phyloP scores from a whole-genome alignment of 768 basidiomycete genomes.

The Hygrocybe punicea region DNA sequence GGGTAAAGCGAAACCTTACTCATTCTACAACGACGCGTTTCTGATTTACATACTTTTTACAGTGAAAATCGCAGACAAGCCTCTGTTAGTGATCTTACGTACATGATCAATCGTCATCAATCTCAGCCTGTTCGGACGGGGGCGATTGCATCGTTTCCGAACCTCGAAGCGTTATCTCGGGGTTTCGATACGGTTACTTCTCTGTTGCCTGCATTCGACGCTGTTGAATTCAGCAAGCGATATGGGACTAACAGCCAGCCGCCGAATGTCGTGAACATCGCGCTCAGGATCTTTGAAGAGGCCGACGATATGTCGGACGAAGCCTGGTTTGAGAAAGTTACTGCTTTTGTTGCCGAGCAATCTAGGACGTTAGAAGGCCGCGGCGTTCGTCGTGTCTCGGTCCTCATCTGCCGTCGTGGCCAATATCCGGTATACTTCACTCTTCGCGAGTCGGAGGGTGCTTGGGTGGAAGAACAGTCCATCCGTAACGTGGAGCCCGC shows the following conservation, averaged over 20 bases:
- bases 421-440: slow-evolving; percentile 96
- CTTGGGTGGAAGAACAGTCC: slow-evolving; percentile 91
- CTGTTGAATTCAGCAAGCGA: slow-evolving; percentile 66
- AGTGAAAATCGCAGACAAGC: slow-evolving; percentile 74
- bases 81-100: slow-evolving; percentile 94
- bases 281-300: slow-evolving; percentile 82
- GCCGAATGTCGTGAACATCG: slow-evolving; percentile 93
- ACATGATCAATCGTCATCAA: slow-evolving; percentile 82
- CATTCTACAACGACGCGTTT: not conserved
- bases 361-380: slow-evolving; percentile 59
- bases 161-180: slow-evolving; percentile 58
- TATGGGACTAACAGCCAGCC: slow-evolving; percentile 70
- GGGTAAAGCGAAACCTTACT: slow-evolving; percentile 35
- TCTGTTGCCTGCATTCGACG: slow-evolving; percentile 71
- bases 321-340: slow-evolving; percentile 71
- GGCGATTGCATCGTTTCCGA: slow-evolving; percentile 87
- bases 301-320: slow-evolving; percentile 74
- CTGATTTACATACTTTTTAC: slow-evolving; percentile 13
- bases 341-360: slow-evolving; percentile 67
- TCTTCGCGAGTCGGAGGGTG: slow-evolving; percentile 64
- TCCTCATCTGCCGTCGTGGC: slow-evolving; percentile 86
- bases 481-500: slow-evolving; percentile 99
- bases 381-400: slow-evolving; percentile 88
- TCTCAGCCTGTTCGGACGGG: slow-evolving; percentile 88
- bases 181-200: slow-evolving; percentile 75